phyloP scores from a whole-genome alignment of 306 rosid genomes.

The Rosa persica region DNA sequence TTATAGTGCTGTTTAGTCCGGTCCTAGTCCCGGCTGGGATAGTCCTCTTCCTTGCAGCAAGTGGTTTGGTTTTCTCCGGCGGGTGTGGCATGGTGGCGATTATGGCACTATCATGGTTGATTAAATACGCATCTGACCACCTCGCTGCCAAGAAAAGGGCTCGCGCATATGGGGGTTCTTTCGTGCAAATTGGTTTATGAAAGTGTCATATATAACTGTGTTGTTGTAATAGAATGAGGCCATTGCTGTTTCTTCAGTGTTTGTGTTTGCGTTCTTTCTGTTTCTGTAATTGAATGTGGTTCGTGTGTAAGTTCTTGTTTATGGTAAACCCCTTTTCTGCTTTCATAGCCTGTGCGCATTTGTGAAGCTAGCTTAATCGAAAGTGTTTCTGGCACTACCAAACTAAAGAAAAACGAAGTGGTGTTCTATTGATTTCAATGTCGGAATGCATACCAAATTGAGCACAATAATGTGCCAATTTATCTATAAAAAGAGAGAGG shows the following conservation, averaged over 20 bases:
- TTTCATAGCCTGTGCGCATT: neutral
- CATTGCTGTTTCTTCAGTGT: neutral
- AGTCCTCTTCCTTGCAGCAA: slow-evolving; percentile 28
- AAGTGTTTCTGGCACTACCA: neutral
- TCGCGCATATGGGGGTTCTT: slow-evolving; percentile 24
- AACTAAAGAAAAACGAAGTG: neutral
- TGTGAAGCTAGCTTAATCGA: neutral
- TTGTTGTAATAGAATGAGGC: neutral
- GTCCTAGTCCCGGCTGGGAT: slow-evolving; percentile 51
- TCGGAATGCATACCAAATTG: neutral
- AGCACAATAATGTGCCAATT: neutral
- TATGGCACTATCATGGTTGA: slow-evolving; percentile 54
- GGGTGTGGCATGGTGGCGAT: slow-evolving; percentile 51
- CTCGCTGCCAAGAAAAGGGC: slow-evolving; percentile 45
- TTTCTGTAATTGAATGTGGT: neutral
- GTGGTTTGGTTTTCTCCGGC: slow-evolving; percentile 53
- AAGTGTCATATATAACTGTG: neutral
- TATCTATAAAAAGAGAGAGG: neutral
- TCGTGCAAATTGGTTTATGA: neutral
- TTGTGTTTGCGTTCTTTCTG: neutral
- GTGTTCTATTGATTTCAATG: neutral
- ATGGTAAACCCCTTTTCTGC: neutral
- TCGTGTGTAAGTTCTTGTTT: neutral
- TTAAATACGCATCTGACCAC: slow-evolving; percentile 34
- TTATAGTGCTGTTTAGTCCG: slow-evolving; percentile 59